Conservation (phyloP, 352 stramenopile genomes). For the Phytophthora ramorum region DNA sequence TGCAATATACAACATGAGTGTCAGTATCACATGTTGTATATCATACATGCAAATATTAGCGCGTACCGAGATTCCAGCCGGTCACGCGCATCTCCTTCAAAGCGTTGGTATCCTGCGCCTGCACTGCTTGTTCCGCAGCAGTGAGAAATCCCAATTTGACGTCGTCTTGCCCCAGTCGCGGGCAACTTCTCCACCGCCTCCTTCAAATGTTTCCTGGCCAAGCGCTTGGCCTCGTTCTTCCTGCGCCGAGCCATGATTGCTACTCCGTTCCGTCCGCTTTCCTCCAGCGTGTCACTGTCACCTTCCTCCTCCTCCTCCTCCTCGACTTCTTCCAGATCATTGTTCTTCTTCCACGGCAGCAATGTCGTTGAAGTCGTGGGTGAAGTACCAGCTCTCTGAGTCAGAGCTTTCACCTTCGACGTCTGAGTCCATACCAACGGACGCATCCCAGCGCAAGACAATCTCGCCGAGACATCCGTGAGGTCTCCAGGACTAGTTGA, state of each 20-base stretch:
- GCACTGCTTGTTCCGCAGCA: not conserved
- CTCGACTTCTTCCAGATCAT: not conserved
- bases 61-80: conserved; percentile 18
- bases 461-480: not conserved
- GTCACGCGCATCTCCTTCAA: conserved; percentile 3
- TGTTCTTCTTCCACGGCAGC: not conserved
- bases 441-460: not conserved
- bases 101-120: conserved; percentile 2
- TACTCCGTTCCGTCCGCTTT: not conserved
- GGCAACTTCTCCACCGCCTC: conserved; percentile 5
- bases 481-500: not conserved
- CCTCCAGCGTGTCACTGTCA: not conserved
- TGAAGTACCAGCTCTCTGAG: conserved; percentile 5
- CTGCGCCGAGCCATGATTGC: not conserved
- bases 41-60: not conserved
- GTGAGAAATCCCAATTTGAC: not conserved
- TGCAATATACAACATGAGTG: conserved; percentile 2
- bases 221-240: not conserved
- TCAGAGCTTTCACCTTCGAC: conserved; percentile 8
- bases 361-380: not conserved
- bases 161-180: conserved; percentile 9
- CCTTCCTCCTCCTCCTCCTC: not conserved
- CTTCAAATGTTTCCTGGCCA: not conserved
- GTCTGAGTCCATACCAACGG: conserved; percentile 3
- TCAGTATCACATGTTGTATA: conserved; percentile 18